Conservation (phyloP, 192 early-diverging fungal species). For the Entrophospora sp. region DNA sequence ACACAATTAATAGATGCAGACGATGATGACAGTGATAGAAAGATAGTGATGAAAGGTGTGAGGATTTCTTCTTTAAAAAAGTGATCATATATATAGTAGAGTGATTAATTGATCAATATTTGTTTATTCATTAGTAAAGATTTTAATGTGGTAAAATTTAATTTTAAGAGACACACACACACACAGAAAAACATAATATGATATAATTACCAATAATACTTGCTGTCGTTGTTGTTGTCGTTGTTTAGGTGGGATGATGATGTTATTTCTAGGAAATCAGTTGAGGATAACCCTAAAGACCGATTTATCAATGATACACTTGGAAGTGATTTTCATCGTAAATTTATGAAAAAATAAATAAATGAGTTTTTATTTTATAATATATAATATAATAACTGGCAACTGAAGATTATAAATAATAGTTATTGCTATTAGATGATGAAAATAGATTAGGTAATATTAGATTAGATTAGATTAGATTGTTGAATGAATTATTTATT, state of each 20-base stretch:
- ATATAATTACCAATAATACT: no score
- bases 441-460: no score
- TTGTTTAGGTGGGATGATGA: constrained; percentile 90
- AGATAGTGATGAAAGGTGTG: no score
- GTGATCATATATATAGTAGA: no score
- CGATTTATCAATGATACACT: constrained; percentile 97
- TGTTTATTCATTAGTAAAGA: constrained; percentile 60
- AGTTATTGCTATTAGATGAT: no score
- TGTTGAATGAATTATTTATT: no score
- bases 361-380: constrained; percentile 51
- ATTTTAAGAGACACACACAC: no score
- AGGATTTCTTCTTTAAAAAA: no score
- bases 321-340: constrained; percentile 91
- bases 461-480: no score
- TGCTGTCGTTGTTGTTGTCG: background rate
- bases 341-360: constrained; percentile 90
- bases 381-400: no score
- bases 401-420: no score
- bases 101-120: constrained; percentile 64
- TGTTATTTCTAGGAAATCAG: constrained; percentile 95
- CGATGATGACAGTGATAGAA: constrained; percentile 45
- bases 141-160: constrained; percentile 69
- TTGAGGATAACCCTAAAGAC: constrained; percentile 82
- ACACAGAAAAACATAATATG: background rate
- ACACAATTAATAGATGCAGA: constrained; percentile 46